Percentiles rank a stretch among this genome's conserved stretches.
Conservation (phyloP, 495 filamentous ascomycete genomes). For the Trichodelitschia bisporula region DNA sequence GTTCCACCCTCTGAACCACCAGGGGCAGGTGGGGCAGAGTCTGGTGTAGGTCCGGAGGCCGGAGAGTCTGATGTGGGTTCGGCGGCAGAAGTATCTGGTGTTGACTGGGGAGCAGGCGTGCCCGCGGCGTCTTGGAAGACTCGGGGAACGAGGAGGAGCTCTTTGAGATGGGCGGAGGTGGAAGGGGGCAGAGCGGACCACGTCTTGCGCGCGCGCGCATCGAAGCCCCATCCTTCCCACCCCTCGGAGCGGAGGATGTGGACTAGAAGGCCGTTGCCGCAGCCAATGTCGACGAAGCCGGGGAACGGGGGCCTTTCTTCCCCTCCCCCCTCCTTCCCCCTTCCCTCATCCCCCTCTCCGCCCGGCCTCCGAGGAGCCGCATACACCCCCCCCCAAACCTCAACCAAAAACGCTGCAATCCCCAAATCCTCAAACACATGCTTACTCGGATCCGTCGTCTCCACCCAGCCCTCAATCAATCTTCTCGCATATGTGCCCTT, state of each 20-base stretch:
- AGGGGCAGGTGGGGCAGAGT: too few relatives aligned
- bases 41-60: too few relatives aligned
- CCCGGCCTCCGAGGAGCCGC: too few relatives aligned
- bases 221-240: conserved; percentile 72
- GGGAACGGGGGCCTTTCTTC: conserved; percentile 27
- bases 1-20: neutral
- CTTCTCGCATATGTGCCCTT: conserved; percentile 47
- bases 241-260: conserved; percentile 64
- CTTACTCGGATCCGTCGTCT: conserved; percentile 67
- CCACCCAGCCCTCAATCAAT: conserved; percentile 50
- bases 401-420: conserved; percentile 85
- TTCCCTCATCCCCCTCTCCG: neutral
- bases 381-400: conserved; percentile 82
- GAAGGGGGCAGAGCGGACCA: conserved; percentile 44
- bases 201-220: conserved; percentile 58
- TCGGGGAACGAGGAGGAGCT: conserved; percentile 48
- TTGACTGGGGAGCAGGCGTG: too few relatives aligned
- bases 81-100: conserved; percentile 1
- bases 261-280: conserved; percentile 85
- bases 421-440: conserved; percentile 85
- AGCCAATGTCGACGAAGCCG: conserved; percentile 88
- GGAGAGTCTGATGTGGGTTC: too few relatives aligned
- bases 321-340: too few relatives aligned
- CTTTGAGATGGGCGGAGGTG: conserved; percentile 30
- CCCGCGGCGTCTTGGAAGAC: conserved; percentile 6